Evolutionary conservation across 2,329 filamentous ascomycete genomes (phyloP).

Genomic region (Microsporum canis): DNA sequence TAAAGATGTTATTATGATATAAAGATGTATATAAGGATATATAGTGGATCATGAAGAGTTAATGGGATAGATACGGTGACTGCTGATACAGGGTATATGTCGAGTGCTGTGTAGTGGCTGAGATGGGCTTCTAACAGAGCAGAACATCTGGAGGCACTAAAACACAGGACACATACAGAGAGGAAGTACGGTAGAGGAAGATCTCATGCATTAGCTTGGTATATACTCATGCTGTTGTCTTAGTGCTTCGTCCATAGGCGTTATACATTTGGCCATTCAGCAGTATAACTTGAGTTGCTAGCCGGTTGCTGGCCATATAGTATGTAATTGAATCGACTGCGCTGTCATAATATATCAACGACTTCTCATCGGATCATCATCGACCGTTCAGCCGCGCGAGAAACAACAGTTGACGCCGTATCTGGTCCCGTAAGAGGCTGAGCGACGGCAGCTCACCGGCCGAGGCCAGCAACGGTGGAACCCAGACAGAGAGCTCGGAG

Average conservation of each 20-base stretch:
- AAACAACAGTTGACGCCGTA: background rate
- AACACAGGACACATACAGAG: no score
- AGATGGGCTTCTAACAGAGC: no score
- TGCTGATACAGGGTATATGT: background rate
- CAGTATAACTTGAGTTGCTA: no score
- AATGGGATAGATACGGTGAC: background rate
- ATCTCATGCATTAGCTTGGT: no score
- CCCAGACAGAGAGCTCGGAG: background rate
- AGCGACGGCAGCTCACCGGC: background rate
- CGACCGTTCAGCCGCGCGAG: no score
- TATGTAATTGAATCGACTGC: background rate
- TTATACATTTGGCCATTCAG: no score
- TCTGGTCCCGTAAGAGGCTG: background rate
- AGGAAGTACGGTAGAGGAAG: no score
- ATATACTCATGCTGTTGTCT: no score
- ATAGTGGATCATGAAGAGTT: background rate
- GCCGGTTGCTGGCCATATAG: no score
- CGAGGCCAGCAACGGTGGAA: background rate
- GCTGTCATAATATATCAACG: background rate
- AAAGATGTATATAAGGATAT: background rate
- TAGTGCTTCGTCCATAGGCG: no score
- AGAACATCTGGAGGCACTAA: no score
- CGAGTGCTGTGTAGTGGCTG: no score
- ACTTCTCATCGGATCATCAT: background rate
- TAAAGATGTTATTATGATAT: background rate